Evolutionary conservation across 371 early-diverging fungal genomes (phyloP).

Genomic region (Circinella umbellata): DNA sequence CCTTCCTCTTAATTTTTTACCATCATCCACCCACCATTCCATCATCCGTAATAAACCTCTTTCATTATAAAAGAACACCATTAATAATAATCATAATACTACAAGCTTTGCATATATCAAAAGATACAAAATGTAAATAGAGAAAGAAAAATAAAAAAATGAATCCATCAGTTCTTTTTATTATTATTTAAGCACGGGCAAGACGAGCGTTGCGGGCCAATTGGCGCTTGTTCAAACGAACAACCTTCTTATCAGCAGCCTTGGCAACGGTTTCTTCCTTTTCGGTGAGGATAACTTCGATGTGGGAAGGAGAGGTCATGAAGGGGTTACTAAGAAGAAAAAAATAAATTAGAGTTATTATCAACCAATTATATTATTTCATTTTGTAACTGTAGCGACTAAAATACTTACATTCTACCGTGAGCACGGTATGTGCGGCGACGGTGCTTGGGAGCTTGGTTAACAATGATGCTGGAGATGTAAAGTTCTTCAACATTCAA

Average conservation of each 20-base stretch:
- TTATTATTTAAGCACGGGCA: constrained; percentile 29
- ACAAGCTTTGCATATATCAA: too few relatives aligned
- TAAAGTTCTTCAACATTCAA: constrained; percentile 85
- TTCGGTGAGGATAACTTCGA: constrained; percentile 92
- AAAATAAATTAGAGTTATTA: background rate
- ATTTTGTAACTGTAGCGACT: too few relatives aligned
- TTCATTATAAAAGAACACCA: background rate
- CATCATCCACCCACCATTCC: background rate
- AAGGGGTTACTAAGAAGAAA: constrained; percentile 68
- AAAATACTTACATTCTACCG: constrained; percentile 80
- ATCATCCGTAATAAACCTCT: too few relatives aligned
- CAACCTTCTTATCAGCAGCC: constrained; percentile 60
- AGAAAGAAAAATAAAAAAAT: background rate
- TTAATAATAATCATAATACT: too few relatives aligned
- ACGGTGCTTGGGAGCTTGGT: constrained; percentile 98
- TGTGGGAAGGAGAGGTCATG: constrained; percentile 97
- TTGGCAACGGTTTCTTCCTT: constrained; percentile 77
- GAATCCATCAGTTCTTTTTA: background rate
- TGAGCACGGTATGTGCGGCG: constrained; percentile 99
- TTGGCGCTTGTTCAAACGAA: constrained; percentile 57
- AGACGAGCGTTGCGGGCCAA: constrained; percentile 59
- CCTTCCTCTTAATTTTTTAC: too few relatives aligned
- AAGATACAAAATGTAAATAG: background rate
- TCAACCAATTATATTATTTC: background rate
- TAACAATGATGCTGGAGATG: constrained; percentile 96